Evolutionary conservation across 2,329 filamentous ascomycete species (phyloP), one percentile per base, ranked within the genome.

Genomic region (Pestalotiopsis sp.): DNA sequence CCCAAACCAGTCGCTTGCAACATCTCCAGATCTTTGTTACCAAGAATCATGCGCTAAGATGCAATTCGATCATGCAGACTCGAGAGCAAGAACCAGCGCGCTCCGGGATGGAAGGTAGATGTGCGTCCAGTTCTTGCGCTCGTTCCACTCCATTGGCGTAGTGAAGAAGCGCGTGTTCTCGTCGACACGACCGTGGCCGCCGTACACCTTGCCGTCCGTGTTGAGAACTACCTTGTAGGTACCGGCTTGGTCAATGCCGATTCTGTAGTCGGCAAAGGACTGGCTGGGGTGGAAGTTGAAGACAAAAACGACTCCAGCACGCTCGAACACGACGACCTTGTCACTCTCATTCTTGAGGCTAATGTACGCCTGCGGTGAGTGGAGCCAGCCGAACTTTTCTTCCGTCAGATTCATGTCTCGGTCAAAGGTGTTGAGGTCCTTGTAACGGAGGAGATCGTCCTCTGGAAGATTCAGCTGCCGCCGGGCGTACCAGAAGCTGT

Each of bases 301-400:
- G 74, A 98, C 87, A 85, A 94, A 99, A 11, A 99, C 84, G 68
- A 97, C 82, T 0, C 94, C 94, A 1, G 90, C 96, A 39, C 96
- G 89, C 83, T 99, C 96, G 78, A 98, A 99, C 3, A 97, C 94
- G 71, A 99, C 89, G 57, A 98, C 91, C 83, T 98, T 99, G 82
- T 99, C 96, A 22, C 81, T 84, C 77, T 98, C 94, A 78, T 99
- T 90, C 87, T 98, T 99, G 73, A 98, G 85, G 70, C 92, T 96
- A 75, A 99, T 91, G 78, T 96, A 97, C 0, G 94, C 96, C 81
- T 98, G 95, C 0, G 91, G 83, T 1, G 92, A 84, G 77, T 93
- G 90, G 48, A 99, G 85, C 96, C 96, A 99, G 71, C 94, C 94
- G 77, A 95, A 97, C 79, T 94, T 94, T 69, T 89, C 88, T 80